These are phyloP conservation scores for Neurospora tetrasperma DNA, from an alignment of 495 filamentous ascomycete species.

Conservation along the genomic window DNA sequence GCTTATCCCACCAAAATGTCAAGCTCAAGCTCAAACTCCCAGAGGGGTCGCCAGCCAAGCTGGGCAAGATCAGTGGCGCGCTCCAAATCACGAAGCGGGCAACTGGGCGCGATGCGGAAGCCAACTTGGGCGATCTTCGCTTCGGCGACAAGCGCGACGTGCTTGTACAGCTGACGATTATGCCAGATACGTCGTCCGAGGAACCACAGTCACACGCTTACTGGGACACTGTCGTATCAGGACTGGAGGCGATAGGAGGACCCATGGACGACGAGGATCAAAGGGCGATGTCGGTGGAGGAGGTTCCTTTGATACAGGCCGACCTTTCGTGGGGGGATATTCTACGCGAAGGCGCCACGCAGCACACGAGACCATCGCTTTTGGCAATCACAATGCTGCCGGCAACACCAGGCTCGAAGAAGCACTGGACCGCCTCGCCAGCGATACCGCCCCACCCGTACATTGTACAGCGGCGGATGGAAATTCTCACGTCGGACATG, in stretches of 20 bases:
- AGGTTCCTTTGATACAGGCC: slow-evolving; percentile 91
- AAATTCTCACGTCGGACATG: slow-evolving; percentile 97
- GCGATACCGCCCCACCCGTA: slow-evolving; percentile 93
- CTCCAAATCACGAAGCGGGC: slow-evolving; percentile 95
- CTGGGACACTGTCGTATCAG: slow-evolving; percentile 95
- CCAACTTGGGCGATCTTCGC: slow-evolving; percentile 79
- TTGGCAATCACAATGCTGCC: slow-evolving; percentile 99
- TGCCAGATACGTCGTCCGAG: slow-evolving; percentile 76
- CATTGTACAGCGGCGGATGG: slow-evolving; percentile 96
- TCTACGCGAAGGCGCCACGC: slow-evolving; percentile 77
- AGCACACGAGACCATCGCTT: slow-evolving; percentile 80
- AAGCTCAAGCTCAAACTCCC: slow-evolving; percentile 92
- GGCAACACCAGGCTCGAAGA: slow-evolving; percentile 51
- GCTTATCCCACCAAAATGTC: slow-evolving; percentile 95
- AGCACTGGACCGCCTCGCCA: slow-evolving; percentile 53
- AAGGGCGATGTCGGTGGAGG: slow-evolving; percentile 77
- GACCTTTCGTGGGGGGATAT: slow-evolving; percentile 93
- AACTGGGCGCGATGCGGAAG: slow-evolving; percentile 93
- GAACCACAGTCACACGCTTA: slow-evolving; percentile 85
- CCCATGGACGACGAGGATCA: slow-evolving; percentile 80
- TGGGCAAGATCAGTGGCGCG: slow-evolving; percentile 96
- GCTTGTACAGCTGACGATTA: slow-evolving; percentile 87
- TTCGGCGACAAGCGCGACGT: slow-evolving; percentile 98
- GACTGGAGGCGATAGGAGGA: slow-evolving; percentile 89
- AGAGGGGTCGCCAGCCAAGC: slow-evolving; percentile 94